Base-by-base conservation (phyloP, 805 yeast species). In the Schwanniomyces vanrijiae region DNA sequence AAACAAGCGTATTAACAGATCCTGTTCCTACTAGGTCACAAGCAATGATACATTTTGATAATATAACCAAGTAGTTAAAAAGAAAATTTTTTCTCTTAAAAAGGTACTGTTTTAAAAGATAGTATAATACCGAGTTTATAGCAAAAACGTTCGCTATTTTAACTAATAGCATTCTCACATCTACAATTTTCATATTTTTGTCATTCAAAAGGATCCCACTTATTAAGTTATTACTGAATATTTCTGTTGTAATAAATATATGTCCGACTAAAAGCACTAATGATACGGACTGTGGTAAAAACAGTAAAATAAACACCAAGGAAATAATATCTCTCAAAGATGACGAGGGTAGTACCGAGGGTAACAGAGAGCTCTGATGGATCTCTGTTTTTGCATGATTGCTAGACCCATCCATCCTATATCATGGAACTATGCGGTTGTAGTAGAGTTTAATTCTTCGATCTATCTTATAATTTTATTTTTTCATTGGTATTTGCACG, bases 301-400 rank as follows among this genome's bases (percentile, higher is more conserved):
- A 49, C 37, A 61, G 55, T 10, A 68, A 44, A n/a, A 68, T 47
- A 49, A 67, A 61, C 6, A 64, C 58, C 34, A 68, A 51, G 24
- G 73, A 64, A 34, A 68, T 52, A 13, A 68, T 59, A 45, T 69
- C 75, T 42, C 68, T 52, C 44, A 62, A 41, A 6, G 69, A 57
- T 4, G 62, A 53, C 4, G 65, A 53, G 3, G 65, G 65, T 31
- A 61, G 37, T 8, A 47, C 42, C 24, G 47, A 10, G n/a, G 47
- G 35, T 31, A 31, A 14, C 35, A 31, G 20, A 13, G 35, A 31
- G 11, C 19, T 31, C 8, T 26, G 42, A 13, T 26, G 19, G 18
- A 20, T 14, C 20, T 37, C 24, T 14, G 25, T 13, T 29, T 24
- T 43, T n/a, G 25, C 21, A 37, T 43, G 46, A 43, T 37, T 24